Conservation (phyloP, 2,329 filamentous ascomycete species). For the Ceratocystis lukuohia region DNA sequence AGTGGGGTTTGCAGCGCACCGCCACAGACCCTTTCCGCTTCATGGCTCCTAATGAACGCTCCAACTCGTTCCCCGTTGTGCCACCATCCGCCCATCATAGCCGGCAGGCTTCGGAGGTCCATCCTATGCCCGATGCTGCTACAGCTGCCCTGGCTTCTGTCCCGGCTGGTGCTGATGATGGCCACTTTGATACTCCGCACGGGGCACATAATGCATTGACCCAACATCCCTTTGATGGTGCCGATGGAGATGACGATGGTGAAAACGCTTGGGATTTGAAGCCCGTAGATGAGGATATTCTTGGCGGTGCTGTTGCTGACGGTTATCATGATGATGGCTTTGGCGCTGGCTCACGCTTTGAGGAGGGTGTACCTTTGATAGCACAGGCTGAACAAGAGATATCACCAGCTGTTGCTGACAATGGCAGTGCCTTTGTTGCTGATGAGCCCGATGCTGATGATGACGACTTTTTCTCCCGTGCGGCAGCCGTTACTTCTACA, state of each 20-base stretch:
- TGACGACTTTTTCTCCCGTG: constrained; percentile 45
- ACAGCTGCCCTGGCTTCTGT: constrained; percentile 8
- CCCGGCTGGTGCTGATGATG: background rate
- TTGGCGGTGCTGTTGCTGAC: constrained; percentile 33
- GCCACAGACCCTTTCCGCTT: constrained; percentile 47
- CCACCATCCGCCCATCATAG: constrained; percentile 25
- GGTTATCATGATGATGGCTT: constrained; percentile 27
- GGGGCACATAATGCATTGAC: constrained; percentile 10
- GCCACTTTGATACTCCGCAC: constrained; percentile 18
- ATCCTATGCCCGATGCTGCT: constrained; percentile 10
- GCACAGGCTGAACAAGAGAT: constrained; percentile 20
- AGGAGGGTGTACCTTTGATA: constrained; percentile 56
- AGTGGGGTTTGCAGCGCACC: constrained; percentile 40
- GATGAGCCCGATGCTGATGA: constrained; percentile 22
- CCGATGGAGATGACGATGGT: constrained; percentile 3
- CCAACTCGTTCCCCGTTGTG: constrained; percentile 50
- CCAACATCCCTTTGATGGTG: background rate
- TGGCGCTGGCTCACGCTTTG: constrained; percentile 45
- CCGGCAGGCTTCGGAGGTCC: background rate
- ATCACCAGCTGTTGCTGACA: constrained; percentile 16
- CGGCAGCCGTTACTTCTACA: constrained; percentile 14
- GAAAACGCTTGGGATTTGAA: constrained; percentile 15
- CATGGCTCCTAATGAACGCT: constrained; percentile 43
- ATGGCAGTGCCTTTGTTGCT: background rate
- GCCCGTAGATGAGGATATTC: background rate